Base-by-base conservation (phyloP, 345 rosid genomes). In the Reutealis trisperma region DNA sequence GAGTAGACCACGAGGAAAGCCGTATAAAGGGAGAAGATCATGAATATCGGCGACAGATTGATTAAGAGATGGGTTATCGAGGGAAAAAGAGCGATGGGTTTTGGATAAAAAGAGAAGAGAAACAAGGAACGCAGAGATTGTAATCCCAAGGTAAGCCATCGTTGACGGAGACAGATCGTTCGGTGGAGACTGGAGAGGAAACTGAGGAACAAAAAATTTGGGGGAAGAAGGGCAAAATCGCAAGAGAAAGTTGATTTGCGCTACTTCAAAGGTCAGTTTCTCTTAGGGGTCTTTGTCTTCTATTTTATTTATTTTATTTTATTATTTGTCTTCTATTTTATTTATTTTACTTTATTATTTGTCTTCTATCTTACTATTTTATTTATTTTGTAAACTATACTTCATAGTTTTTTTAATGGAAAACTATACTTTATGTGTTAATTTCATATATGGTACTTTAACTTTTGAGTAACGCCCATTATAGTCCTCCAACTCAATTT, bases 1-100 rank as follows among this genome's bases (percentile, higher is more conserved):
- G 58, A 93, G 61, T 32, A 91, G 84, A 42, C 98, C 98, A 73
- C 81, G 87, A 0, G 98, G 98, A 24, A 93, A 84, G 27, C 93
- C 93, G 77, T 83, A 90, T 34, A 19, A 10, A 0, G 88, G 89
- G 59, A 94, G 94, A 65, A 92, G 84, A 75, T 94, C 97, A 67
- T 91, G 94, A 78, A 90, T 71, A 78, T 92, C 96, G 1, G 71
- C 21, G 75, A 45, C 2, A 73, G 73, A 22, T 24, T 45, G 25
- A 70, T 65, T 8, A 0, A 66, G 72, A 75, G 60, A 62, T 67
- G 27, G 67, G 59, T 70, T 22, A 72, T 73, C 9, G 18, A 34
- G 71, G 67, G 81, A 54, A 74, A 74, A 69, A 68, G 75, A 71
- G 81, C 75, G 84, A 67, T 37, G 72, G 79, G 80, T 42, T 60